A percentile compares a stretch with the other conserved stretches of the same genome.
Conservation (phyloP, 176 grass and related monocot genomes). For the Thinopyrum elongatum region DNA sequence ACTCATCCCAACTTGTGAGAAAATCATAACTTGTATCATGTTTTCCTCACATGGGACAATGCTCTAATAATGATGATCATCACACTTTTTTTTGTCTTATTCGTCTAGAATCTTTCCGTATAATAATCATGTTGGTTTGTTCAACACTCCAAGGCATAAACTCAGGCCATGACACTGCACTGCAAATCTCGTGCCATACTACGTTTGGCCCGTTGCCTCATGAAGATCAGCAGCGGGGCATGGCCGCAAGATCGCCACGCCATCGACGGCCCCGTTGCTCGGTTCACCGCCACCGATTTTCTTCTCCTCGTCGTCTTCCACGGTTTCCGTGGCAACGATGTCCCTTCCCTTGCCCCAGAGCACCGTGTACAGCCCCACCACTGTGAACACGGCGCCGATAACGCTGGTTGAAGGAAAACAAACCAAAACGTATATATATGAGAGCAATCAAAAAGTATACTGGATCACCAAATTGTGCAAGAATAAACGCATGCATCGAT, state of each 20-base stretch:
- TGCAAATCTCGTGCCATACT: background rate
- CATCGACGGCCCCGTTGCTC: background rate
- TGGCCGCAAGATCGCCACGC: background rate
- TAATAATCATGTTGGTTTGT: too few relatives aligned
- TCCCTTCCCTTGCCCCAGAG: constrained; percentile 62
- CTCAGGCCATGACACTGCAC: background rate
- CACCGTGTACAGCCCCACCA: constrained; percentile 49
- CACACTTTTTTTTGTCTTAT: too few relatives aligned
- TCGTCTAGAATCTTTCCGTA: too few relatives aligned
- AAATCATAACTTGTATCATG: too few relatives aligned
- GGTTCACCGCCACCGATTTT: background rate
- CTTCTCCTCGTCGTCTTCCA: background rate
- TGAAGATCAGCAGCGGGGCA: background rate
- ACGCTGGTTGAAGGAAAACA: constrained; percentile 21
- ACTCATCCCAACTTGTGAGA: too few relatives aligned
- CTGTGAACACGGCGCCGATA: constrained; percentile 44
- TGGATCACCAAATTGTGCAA: background rate
- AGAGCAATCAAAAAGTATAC: too few relatives aligned
- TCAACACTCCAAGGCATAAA: too few relatives aligned
- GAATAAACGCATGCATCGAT: too few relatives aligned
- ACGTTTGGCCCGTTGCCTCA: background rate
- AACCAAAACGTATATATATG: background rate
- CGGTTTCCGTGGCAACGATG: constrained; percentile 3
- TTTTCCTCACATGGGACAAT: too few relatives aligned
- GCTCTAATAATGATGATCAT: too few relatives aligned